phyloP scores from a whole-genome alignment of 2,329 filamentous ascomycete genomes.

The Esteya vermicola region DNA sequence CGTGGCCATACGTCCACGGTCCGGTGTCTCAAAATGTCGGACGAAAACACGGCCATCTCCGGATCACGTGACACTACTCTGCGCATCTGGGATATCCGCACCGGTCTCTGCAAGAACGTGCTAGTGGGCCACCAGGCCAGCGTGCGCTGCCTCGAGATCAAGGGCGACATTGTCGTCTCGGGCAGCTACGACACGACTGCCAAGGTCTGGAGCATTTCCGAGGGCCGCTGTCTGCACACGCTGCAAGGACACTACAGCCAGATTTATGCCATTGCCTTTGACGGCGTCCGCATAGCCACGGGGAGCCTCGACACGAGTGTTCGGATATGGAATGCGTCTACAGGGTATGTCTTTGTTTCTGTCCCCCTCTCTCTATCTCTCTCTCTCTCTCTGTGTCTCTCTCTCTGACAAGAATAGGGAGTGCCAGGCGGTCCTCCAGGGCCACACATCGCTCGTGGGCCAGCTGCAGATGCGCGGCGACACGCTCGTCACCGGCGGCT shows the following conservation, averaged over 20 bases:
- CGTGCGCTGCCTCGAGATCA: slow-evolving; percentile 87
- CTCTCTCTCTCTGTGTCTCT: neutral
- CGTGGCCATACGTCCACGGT: slow-evolving; percentile 95
- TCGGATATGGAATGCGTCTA: slow-evolving; percentile 85
- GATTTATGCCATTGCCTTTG: slow-evolving; percentile 97
- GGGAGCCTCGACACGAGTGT: slow-evolving; percentile 95
- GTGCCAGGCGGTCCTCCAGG: slow-evolving; percentile 84
- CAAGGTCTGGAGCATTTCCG: slow-evolving; percentile 93
- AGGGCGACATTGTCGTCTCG: slow-evolving; percentile 93
- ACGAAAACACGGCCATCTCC: slow-evolving; percentile 85
- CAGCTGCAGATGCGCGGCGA: slow-evolving; percentile 93
- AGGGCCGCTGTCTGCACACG: slow-evolving; percentile 82
- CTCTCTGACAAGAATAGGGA: slow-evolving; percentile 29
- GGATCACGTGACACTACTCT: slow-evolving; percentile 91
- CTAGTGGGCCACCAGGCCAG: slow-evolving; percentile 91
- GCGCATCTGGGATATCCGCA: slow-evolving; percentile 85
- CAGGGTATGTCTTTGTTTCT: slow-evolving; percentile 44
- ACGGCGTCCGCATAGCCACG: slow-evolving; percentile 83
- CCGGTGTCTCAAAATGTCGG: slow-evolving; percentile 93
- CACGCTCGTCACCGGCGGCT: slow-evolving; percentile 89
- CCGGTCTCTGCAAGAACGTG: slow-evolving; percentile 79
- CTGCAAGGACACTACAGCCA: slow-evolving; percentile 93
- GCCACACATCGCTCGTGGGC: slow-evolving; percentile 91
- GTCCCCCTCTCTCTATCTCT: neutral
- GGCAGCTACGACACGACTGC: slow-evolving; percentile 97